Evolutionary conservation across 148 eudicot species (phyloP), one percentile per base, ranked within the genome.

Genomic region (Vaccinium corymbosum): DNA sequence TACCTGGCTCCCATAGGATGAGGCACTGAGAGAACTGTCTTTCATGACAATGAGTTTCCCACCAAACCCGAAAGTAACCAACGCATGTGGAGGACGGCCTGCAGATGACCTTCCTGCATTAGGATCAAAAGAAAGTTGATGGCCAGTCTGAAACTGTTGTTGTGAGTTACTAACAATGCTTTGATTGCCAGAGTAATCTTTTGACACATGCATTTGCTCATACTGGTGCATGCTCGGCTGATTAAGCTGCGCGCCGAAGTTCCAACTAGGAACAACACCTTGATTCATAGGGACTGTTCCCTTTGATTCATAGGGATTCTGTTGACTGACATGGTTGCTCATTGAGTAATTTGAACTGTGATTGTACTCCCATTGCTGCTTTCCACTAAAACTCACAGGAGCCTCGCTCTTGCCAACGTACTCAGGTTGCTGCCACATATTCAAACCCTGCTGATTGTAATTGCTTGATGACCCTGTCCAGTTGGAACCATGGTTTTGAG

Each of bases 51-150:
- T 88, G 77, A 95, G 95, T 85, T 94, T 95, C 66, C 98, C 98
- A 42, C 98, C 98, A 89, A 95, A 95, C 14, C 98, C 98, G 88
- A 95, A 95, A 56, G 92, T 82, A 76, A 93, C 96, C 56, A 95
- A 89, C 27, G 98, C 95, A 92, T 94, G 98, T 0, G 93, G 87
- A 80, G 96, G 95, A 61, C 95, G 95, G 27, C 94, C 96, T 20
- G 90, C 90, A 71, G 95, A 89, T 84, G 95, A 93, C 66, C 98
- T 91, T 86, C 93, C 92, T 12, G 86, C 83, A 57, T 78, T 85
- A 20, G 94, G 87, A 80, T 59, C 81, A 86, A 82, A 81, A 70
- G 91, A 83, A 78, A 52, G 77, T 76, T 87, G 90, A 80, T 85
- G 77, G 72, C 87, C 82, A 55, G 82, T 83, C 78, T 89, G 92